Conservation (phyloP, 306 rosid species). For the Castanospermum australe region DNA sequence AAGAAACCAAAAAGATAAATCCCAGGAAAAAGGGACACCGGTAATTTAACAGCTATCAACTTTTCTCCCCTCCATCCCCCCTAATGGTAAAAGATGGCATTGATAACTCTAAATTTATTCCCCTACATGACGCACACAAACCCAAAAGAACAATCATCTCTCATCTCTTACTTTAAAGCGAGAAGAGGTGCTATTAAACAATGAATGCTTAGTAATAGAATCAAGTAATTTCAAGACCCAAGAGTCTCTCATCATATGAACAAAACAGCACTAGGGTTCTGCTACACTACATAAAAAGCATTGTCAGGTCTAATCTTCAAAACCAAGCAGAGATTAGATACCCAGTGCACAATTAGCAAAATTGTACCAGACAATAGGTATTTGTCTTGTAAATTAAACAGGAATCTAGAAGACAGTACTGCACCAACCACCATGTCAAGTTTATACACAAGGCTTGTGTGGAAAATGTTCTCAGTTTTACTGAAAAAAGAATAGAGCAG, state of each 20-base stretch:
- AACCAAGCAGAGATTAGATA: not conserved
- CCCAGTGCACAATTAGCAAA: not conserved
- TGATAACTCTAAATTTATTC: not conserved
- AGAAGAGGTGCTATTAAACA: not conserved
- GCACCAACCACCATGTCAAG: constrained; percentile 14
- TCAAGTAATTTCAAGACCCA: not conserved
- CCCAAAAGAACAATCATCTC: not conserved
- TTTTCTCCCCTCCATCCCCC: no score
- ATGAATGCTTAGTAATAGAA: not conserved
- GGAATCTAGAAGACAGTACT: no score
- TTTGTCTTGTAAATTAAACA: not conserved
- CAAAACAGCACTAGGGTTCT: not conserved
- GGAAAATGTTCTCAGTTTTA: not conserved
- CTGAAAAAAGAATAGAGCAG: not conserved
- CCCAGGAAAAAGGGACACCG: not conserved
- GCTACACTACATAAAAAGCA: not conserved
- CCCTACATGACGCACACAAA: not conserved
- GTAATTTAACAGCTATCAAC: not conserved
- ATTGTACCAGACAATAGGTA: not conserved
- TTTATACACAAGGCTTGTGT: not conserved
- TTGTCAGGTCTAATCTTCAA: not conserved
- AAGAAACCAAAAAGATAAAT: not conserved
- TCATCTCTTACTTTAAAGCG: not conserved
- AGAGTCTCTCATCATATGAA: no score
- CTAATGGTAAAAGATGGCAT: not conserved